Base-by-base conservation (phyloP, 2,329 filamentous ascomycete species). In the Eutypella sp. region DNA sequence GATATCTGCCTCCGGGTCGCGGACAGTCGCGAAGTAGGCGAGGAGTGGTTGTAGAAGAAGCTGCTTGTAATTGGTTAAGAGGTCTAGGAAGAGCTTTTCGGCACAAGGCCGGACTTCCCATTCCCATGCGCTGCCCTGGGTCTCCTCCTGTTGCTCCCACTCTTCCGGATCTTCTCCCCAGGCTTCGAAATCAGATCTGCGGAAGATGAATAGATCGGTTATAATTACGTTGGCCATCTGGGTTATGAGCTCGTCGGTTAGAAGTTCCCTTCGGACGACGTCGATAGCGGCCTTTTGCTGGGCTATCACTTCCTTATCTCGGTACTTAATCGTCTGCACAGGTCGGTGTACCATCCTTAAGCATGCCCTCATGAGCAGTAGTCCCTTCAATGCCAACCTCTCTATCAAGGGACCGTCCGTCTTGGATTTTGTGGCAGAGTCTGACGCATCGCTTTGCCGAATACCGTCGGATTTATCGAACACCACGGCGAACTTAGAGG, bases 151-250 rank as follows among this genome's bases (percentile, higher is more conserved):
- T 53, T 87, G 84, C 65, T 96, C 92, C 91, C 93, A 99, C 44
- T 95, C 90, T 64, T 99, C 89, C 0, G 92, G 89, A 47, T 96
- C 90, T 60, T 95, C 86, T 61, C 95, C 86, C 93, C 93, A 99
- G 47, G 89, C 86, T 50, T 89, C 83, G 1, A 97, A 78, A 65
- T 99, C 93, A 42, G 82, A 82, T 48, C 86, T 80, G 27, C 89
- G 82, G 64, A 97, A 93, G 31, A 93, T 79, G 62, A 99, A 93
- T 55, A 96, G 89, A 57, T 86, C 84, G 1, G 87, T 89, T 42
- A 99, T 87, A 46, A 96, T 82, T 11, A 85, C 75, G 53, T 93
- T 89, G 62, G 93, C 89, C 55, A 95, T 85, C 53, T 91, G 82
- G 15, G 85, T 73, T 3, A 96, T 83, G 47, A 96, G 80, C 1